Conservation (phyloP, 2,329 filamentous ascomycete species). For the Penicillium sp. region DNA sequence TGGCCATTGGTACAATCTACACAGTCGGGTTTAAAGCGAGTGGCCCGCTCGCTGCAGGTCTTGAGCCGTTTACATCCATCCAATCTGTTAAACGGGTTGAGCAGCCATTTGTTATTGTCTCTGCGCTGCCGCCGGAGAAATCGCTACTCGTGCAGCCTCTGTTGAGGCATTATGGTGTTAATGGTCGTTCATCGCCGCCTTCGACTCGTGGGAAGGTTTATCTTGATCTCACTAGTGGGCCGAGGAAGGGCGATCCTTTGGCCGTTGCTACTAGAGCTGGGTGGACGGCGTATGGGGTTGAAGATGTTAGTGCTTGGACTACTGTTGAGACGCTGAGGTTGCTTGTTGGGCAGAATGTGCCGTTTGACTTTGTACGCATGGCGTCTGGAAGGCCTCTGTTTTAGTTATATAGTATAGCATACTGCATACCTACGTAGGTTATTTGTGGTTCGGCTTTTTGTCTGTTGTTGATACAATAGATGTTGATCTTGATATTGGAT, state of each 20-base stretch:
- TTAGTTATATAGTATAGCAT: conserved; percentile 27
- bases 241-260: conserved; percentile 67
- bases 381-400: conserved; percentile 61
- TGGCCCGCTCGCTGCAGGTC: conserved; percentile 60
- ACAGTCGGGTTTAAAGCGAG: conserved; percentile 74
- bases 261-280: conserved; percentile 70
- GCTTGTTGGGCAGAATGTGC: conserved; percentile 81
- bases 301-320: conserved; percentile 79
- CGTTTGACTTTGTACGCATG: conserved; percentile 80
- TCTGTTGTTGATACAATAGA: conserved; percentile 2
- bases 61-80: conserved; percentile 66
- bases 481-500: neutral
- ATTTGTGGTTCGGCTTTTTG: neutral
- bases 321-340: conserved; percentile 77
- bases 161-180: conserved; percentile 66
- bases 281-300: conserved; percentile 76
- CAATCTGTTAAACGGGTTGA: conserved; percentile 79
- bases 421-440: neutral
- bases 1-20: conserved; percentile 76
- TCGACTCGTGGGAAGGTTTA: conserved; percentile 65
- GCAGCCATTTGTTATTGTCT: conserved; percentile 78
- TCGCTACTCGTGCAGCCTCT: conserved; percentile 75
- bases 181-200: conserved; percentile 39
- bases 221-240: conserved; percentile 71
- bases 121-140: conserved; percentile 75